Evolutionary conservation across 768 basidiomycete species (phyloP).

Genomic region (Sutorius australiensis): DNA sequence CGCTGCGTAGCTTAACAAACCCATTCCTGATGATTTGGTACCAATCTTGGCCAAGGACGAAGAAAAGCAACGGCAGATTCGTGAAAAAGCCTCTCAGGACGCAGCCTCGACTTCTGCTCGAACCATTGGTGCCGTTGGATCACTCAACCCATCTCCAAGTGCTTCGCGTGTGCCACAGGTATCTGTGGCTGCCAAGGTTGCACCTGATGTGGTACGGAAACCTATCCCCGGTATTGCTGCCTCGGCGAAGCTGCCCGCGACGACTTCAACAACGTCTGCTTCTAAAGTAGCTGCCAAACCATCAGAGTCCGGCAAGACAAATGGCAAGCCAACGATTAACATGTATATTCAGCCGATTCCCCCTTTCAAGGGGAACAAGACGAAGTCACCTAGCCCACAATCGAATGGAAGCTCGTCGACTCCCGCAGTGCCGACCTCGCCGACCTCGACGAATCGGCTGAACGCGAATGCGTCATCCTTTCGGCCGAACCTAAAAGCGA

Average conservation of each 20-base stretch:
- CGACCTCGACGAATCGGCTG: slow-evolving; percentile 58
- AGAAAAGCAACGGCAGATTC: slow-evolving; percentile 80
- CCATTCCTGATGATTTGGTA: slow-evolving; percentile 92
- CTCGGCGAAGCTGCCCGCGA: slow-evolving; percentile 28
- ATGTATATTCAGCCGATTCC: slow-evolving; percentile 92
- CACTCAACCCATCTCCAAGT: slow-evolving; percentile 41
- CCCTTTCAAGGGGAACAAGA: slow-evolving; percentile 72
- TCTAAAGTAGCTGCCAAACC: slow-evolving; percentile 33
- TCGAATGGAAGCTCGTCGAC: slow-evolving; percentile 31
- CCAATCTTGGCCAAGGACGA: slow-evolving; percentile 92
- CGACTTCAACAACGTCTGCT: slow-evolving; percentile 25
- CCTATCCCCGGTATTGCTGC: slow-evolving; percentile 22
- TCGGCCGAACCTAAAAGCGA: slow-evolving; percentile 81
- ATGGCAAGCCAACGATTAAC: slow-evolving; percentile 47
- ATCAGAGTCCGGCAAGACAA: slow-evolving; percentile 29
- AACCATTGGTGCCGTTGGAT: slow-evolving; percentile 54
- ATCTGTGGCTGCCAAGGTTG: slow-evolving; percentile 28
- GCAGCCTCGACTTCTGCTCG: slow-evolving; percentile 65
- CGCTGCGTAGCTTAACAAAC: slow-evolving; percentile 73
- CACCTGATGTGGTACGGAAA: slow-evolving; percentile 29
- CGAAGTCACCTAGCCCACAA: slow-evolving; percentile 31
- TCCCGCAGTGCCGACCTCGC: slow-evolving; percentile 44
- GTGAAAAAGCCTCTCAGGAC: slow-evolving; percentile 70
- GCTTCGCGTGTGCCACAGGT: slow-evolving; percentile 41
- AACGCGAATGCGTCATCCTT: slow-evolving; percentile 92